phyloP scores from a whole-genome alignment of 2,329 filamentous ascomycete genomes.

The Neofusicoccum sp. region DNA sequence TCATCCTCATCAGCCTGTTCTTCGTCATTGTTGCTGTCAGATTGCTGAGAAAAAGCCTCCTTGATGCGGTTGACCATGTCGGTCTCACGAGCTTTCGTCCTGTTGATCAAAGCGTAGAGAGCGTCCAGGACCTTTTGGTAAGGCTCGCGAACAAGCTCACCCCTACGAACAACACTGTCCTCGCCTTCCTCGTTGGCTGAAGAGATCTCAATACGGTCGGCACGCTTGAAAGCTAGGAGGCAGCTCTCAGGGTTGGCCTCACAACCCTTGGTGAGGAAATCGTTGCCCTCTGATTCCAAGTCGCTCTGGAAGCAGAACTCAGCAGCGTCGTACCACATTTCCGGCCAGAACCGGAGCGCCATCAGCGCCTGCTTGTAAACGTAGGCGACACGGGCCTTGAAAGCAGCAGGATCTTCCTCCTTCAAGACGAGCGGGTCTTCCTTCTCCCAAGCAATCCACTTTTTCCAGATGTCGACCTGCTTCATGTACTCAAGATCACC shows the following conservation, averaged over 20 bases:
- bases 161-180: constrained; percentile 61
- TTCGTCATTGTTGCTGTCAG: constrained; percentile 41
- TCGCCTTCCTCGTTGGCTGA: constrained; percentile 75
- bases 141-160: constrained; percentile 74
- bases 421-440: constrained; percentile 85
- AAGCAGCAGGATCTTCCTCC: constrained; percentile 72
- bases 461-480: constrained; percentile 87
- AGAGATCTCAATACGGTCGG: constrained; percentile 79
- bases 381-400: constrained; percentile 78
- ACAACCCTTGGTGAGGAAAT: constrained; percentile 79
- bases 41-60: constrained; percentile 51
- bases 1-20: constrained; percentile 48
- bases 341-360: constrained; percentile 90
- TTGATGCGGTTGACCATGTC: constrained; percentile 57
- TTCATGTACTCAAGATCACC: constrained; percentile 79
- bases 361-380: constrained; percentile 93
- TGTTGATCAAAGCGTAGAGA: constrained; percentile 82
- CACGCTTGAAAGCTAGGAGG: constrained; percentile 82
- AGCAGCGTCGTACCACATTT: constrained; percentile 92
- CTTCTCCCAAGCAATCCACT: constrained; percentile 95
- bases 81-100: constrained; percentile 64
- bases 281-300: constrained; percentile 67
- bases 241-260: constrained; percentile 92
- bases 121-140: constrained; percentile 81
- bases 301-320: constrained; percentile 87